These are phyloP conservation scores for Euptelea pleiosperma DNA, from an alignment of 164 flowering plant species.

Conservation along the genomic window DNA sequence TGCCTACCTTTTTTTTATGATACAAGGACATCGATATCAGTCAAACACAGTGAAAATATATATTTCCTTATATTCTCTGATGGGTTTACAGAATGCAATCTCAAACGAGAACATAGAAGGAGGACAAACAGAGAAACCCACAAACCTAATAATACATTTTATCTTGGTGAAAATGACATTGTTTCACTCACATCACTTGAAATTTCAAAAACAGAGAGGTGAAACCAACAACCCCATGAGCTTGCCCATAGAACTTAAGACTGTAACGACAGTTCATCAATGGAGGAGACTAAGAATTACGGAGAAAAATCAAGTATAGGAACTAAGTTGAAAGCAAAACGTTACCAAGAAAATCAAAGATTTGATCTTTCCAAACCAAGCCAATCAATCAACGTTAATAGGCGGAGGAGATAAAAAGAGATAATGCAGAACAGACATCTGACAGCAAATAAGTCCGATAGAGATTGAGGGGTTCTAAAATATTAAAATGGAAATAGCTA, in stretches of 20 bases:
- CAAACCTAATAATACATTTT: no score
- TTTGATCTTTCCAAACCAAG: slow-evolving; percentile 6
- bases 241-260: not conserved
- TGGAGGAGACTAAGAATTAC: not conserved
- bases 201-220: not conserved
- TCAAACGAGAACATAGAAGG: no score
- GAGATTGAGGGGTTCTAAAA: slow-evolving; percentile 12
- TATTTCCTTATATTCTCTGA: no score
- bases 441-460: slow-evolving; percentile 20
- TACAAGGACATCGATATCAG: no score
- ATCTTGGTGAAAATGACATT: slow-evolving; percentile 2
- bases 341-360: not conserved
- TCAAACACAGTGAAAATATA: no score
- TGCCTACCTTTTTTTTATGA: no score
- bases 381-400: slow-evolving; percentile 15
- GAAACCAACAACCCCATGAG: not conserved
- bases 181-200: not conserved
- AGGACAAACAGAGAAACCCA: no score
- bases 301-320: no score
- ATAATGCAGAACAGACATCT: slow-evolving; percentile 14
- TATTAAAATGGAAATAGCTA: not conserved
- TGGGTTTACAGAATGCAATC: no score
- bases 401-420: not conserved
- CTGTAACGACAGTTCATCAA: not conserved
- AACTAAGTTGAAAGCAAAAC: not conserved